These are phyloP conservation scores for Sesbania bispinosa DNA, from an alignment of 306 rosid species.

Conservation along the genomic window DNA sequence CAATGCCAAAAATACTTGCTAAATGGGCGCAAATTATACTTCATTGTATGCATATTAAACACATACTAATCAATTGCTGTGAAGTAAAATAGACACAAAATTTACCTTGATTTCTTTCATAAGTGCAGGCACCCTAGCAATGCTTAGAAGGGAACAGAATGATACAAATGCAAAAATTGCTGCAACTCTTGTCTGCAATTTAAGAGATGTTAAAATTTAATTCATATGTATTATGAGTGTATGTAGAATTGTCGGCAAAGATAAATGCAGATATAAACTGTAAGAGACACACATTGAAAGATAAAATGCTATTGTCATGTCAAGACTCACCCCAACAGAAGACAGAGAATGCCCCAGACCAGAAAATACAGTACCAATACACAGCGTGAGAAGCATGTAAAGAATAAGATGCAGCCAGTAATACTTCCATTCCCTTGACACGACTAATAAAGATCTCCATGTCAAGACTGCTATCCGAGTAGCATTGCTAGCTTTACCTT, in stretches of 20 bases:
- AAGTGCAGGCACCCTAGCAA: constrained; percentile 87
- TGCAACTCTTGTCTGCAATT: constrained; percentile 91
- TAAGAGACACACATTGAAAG: background rate
- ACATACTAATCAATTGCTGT: background rate
- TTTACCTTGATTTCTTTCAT: constrained; percentile 83
- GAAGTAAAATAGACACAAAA: background rate
- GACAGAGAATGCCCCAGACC: constrained; percentile 96
- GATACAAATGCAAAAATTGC: constrained; percentile 88
- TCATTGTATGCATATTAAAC: constrained; percentile 2
- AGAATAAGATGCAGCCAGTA: constrained; percentile 99
- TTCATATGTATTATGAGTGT: background rate
- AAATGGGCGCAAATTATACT: background rate
- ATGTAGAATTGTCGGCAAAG: constrained; percentile 7
- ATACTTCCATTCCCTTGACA: constrained; percentile 98
- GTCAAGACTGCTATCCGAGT: constrained; percentile 87
- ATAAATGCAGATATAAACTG: background rate
- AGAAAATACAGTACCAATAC: constrained; percentile 86
- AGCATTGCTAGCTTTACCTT: constrained; percentile 79
- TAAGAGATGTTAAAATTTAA: background rate
- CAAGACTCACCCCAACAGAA: constrained; percentile 80
- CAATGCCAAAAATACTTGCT: background rate
- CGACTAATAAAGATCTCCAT: constrained; percentile 91
- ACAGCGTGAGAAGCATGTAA: constrained; percentile 74
- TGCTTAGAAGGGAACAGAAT: constrained; percentile 84
- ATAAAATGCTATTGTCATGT: background rate